phyloP scores from a whole-genome alignment of 108 stramenopile species.

The Discostella pseudostelligera region DNA sequence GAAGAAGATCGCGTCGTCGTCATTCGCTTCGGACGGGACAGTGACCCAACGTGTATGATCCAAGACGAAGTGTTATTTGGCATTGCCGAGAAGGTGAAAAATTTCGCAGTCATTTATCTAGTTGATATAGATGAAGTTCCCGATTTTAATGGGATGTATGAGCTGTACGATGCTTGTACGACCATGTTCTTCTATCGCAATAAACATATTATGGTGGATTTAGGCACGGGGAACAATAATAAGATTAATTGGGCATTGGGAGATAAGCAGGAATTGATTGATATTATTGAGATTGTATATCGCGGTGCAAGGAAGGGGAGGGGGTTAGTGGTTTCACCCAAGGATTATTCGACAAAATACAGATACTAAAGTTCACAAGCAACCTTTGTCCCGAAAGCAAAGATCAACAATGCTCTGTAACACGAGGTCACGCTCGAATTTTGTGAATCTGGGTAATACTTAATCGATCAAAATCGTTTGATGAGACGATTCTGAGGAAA shows the following conservation, averaged over 20 bases:
- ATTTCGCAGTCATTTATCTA: constrained; percentile 97
- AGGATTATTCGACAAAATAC: constrained; percentile 98
- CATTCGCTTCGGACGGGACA: constrained; percentile 97
- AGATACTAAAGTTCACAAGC: too few relatives aligned
- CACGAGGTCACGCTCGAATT: too few relatives aligned
- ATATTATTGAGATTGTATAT: constrained; percentile 98
- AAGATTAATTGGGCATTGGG: constrained; percentile 98
- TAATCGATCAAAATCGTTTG: too few relatives aligned
- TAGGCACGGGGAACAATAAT: constrained; percentile 99
- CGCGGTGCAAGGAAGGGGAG: constrained; percentile 95
- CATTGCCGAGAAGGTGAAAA: constrained; percentile 97
- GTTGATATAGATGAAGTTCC: constrained; percentile 98
- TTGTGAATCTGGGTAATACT: too few relatives aligned
- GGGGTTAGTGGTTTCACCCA: constrained; percentile 96
- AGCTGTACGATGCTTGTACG: constrained; percentile 96
- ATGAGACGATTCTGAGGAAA: too few relatives aligned
- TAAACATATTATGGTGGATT: constrained; percentile 96
- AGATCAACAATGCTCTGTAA: too few relatives aligned
- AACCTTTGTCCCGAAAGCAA: too few relatives aligned
- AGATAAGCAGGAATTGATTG: constrained; percentile 97
- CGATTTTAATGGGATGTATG: constrained; percentile 97
- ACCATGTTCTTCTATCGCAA: constrained; percentile 99
- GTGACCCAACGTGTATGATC: constrained; percentile 94
- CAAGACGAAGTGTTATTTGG: constrained; percentile 93
- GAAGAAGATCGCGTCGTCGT: constrained; percentile 98